phyloP scores from a whole-genome alignment of 2,329 filamentous ascomycete species.

The Falciphora oryzae region DNA sequence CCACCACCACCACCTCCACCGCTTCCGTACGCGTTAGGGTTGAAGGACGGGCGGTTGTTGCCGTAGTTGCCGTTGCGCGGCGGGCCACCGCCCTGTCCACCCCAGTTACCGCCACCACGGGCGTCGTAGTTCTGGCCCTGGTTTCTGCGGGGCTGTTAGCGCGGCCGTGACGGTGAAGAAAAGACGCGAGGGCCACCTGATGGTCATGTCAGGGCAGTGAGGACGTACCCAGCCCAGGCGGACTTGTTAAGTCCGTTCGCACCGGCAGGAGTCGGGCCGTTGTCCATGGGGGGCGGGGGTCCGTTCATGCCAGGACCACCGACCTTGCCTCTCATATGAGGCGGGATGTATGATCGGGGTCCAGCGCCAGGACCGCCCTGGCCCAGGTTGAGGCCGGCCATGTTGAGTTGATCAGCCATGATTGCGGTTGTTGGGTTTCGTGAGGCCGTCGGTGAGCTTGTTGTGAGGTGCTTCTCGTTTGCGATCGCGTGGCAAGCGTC shows the following conservation, averaged over 20 bases:
- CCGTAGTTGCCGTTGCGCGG: conserved; percentile 14
- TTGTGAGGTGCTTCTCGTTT: not conserved
- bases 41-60: conserved; percentile 40
- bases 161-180: conserved; percentile 4
- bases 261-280: conserved; percentile 22
- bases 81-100: conserved; percentile 14
- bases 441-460: not conserved
- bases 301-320: conserved; percentile 26
- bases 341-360: conserved; percentile 74
- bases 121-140: conserved; percentile 36
- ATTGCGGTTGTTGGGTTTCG: conserved; percentile 29
- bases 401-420: conserved; percentile 83
- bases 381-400: conserved; percentile 65
- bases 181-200: not conserved
- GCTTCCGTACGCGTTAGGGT: conserved; percentile 58
- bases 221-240: conserved; percentile 57
- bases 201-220: not conserved
- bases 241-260: conserved; percentile 53
- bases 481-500: not conserved
- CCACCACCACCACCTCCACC: conserved; percentile 25
- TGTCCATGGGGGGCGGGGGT: conserved; percentile 36
- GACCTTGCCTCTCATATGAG: conserved; percentile 66
- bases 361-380: conserved; percentile 24
- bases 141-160: conserved; percentile 22
- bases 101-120: conserved; percentile 22